These are phyloP conservation scores for Nemania sp. DNA, from an alignment of 2,329 filamentous ascomycete genomes.

Conservation along the genomic window DNA sequence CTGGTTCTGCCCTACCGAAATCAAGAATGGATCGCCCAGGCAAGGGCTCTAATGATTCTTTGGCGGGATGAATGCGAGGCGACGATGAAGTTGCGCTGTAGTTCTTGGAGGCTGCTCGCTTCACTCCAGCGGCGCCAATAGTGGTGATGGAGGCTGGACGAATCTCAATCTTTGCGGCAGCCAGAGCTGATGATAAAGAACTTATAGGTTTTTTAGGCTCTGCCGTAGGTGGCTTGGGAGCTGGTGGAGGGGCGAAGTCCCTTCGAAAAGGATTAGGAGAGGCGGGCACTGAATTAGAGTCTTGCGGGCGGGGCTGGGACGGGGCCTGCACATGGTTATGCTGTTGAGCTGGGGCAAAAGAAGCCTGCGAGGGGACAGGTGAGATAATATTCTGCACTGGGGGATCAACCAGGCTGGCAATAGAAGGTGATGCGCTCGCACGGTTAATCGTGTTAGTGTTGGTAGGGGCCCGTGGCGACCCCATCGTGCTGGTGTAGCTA, in stretches of 20 bases:
- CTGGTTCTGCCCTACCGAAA: slow-evolving; percentile 61
- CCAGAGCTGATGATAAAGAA: slow-evolving; percentile 30
- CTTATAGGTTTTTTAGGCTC: slow-evolving; percentile 47
- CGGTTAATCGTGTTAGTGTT: slow-evolving; percentile 55
- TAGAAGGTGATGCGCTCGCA: slow-evolving; percentile 88
- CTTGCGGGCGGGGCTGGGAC: slow-evolving; percentile 36
- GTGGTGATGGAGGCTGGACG: slow-evolving; percentile 41
- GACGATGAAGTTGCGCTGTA: slow-evolving; percentile 48
- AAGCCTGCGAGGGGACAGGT: slow-evolving; percentile 43
- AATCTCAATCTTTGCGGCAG: slow-evolving; percentile 40
- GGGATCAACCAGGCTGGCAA: slow-evolving; percentile 85
- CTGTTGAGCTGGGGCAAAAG: slow-evolving; percentile 40
- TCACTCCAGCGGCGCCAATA: slow-evolving; percentile 37
- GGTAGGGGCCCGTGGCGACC: slow-evolving; percentile 53
- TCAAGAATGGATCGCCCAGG: slow-evolving; percentile 62
- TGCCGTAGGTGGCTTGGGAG: slow-evolving; percentile 35
- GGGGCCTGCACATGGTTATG: slow-evolving; percentile 34
- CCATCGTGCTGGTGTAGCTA: slow-evolving; percentile 51
- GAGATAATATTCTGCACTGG: slow-evolving; percentile 49
- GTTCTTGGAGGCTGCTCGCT: slow-evolving; percentile 41
- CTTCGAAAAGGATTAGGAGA: slow-evolving; percentile 48
- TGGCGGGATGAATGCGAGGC: slow-evolving; percentile 54
- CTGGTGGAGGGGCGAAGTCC: slow-evolving; percentile 43
- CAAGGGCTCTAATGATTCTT: slow-evolving; percentile 47
- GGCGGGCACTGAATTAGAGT: slow-evolving; percentile 45